Base-by-base conservation (phyloP, 768 basidiomycete genomes). In the Russula emetica region DNA sequence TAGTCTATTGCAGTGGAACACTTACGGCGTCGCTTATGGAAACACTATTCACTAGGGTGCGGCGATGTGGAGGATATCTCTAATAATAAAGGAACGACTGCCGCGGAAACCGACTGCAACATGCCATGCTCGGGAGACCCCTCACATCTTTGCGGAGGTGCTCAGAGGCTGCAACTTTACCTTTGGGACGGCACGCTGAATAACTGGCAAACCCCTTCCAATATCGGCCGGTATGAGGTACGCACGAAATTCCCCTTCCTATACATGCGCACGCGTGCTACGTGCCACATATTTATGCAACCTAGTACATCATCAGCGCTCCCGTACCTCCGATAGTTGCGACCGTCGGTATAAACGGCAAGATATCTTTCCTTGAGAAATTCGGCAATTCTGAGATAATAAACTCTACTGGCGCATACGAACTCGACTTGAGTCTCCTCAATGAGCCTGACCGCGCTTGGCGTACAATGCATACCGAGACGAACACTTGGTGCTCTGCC, bases 311-410 rank as follows among this genome's bases (percentile, higher is more conserved):
- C 44, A 76, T 82, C 22, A 75, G 76, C 0, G 89, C 89, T 2
- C 78, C 90, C 36, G 78, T 89, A 58, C 84, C 90, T 14, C 88
- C 89, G 4, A 76, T 91, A 61, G 81, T 90, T 40, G 83, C 87
- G 2, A 91, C 90, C 0, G 76, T 92, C 34, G 88, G 90, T 2
- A 78, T 88, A 73, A 92, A 92, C 76, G 85, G 87, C 78, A 92
- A 92, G 70, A 85, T 92, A 54, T 82, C 85, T 1, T 88, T 92
- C 76, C 76, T 92, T 7, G 90, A 92, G 73, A 92, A 92, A 72
- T 75, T 58, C 4, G 86, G 87, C 13, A 90, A 88, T 26, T 79
- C 79, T 61, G 82, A 82, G 40, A 84, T 77, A 61, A 63, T 71
- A 3, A 90, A 90, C 72, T 79, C 85, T 5, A 90, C 90, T 18